Conservation (phyloP, 441 rosid species). For the Lagerstroemia fauriei region DNA sequence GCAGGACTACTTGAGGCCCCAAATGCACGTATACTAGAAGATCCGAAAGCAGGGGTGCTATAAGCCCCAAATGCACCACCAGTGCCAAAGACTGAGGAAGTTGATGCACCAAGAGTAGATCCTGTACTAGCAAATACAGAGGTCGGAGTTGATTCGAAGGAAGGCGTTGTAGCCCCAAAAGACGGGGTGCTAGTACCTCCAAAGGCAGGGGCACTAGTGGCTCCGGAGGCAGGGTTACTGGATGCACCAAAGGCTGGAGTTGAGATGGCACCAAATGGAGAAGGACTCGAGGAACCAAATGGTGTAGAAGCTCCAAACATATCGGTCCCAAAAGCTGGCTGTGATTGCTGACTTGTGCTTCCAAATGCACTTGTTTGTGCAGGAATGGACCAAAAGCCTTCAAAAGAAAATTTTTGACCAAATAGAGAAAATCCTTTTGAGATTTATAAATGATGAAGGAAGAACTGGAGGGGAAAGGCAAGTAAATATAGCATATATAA, state of each 20-base stretch:
- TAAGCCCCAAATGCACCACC: conserved; percentile 49
- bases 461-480: too few species aligned
- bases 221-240: conserved; percentile 49
- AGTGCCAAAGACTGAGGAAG: conserved; percentile 27
- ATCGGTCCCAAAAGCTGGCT: too few species aligned
- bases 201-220: conserved; percentile 45
- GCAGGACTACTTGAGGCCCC: conserved; percentile 29
- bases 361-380: too few species aligned
- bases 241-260: conserved; percentile 41
- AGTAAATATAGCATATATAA: too few species aligned
- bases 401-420: too few species aligned
- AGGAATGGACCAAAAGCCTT: too few species aligned
- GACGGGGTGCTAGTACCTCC: conserved; percentile 43
- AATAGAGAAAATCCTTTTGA: too few species aligned
- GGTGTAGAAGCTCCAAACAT: too few species aligned
- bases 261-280: too few species aligned
- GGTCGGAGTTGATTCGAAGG: conserved; percentile 23
- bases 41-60: conserved; percentile 59
- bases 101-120: conserved; percentile 54
- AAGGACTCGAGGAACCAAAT: too few species aligned
- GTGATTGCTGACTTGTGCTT: too few species aligned
- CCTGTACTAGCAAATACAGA: conserved; percentile 52
- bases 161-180: conserved; percentile 48
- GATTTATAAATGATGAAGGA: too few species aligned
- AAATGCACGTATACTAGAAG: conserved; percentile 41